A percentile compares a stretch with the other conserved stretches of the same genome.
These are phyloP conservation scores for Ballota nigra DNA, from an alignment of 257 asterid species.

Conservation along the genomic window DNA sequence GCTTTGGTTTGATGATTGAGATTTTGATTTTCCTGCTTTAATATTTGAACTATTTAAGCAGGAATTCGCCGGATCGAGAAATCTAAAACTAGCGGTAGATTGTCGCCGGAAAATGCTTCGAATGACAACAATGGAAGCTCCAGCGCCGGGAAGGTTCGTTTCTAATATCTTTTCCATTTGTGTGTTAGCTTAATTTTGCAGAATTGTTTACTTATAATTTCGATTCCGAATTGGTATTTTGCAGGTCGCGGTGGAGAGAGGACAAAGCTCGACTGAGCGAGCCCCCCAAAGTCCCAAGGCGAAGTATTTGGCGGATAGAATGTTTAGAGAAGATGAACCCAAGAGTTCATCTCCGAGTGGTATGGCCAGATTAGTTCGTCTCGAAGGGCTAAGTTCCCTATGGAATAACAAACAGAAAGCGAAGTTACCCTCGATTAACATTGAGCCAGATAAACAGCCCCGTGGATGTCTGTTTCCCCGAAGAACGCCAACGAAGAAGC, in stretches of 20 bases:
- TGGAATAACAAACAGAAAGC: conserved; percentile 42
- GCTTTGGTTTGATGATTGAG: conserved; percentile 1
- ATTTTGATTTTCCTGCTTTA: background rate
- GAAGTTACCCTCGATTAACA: conserved; percentile 17
- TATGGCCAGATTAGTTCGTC: conserved; percentile 71
- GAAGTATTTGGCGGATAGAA: conserved; percentile 36
- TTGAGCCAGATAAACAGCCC: conserved; percentile 26
- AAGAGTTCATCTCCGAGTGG: conserved; percentile 52
- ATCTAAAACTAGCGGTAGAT: conserved; percentile 25
- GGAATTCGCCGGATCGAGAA: conserved; percentile 35
- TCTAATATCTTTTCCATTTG: background rate
- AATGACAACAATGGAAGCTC: conserved; percentile 25
- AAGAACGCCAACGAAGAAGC: conserved; percentile 38
- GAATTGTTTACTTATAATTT: background rate
- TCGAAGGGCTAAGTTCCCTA: conserved; percentile 40
- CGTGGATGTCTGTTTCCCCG: conserved; percentile 28
- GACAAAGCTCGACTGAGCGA: conserved; percentile 40
- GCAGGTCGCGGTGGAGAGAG: conserved; percentile 39
- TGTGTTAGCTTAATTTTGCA: background rate
- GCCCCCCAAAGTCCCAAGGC: conserved; percentile 18
- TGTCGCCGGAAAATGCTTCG: conserved; percentile 28
- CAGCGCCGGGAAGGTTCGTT: conserved; percentile 41
- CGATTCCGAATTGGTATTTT: conserved; percentile 9
- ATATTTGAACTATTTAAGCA: conserved; percentile 33
- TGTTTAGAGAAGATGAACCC: conserved; percentile 49